A percentile compares a stretch with the other conserved stretches of the same genome.
These are phyloP conservation scores for Xylaria telfairii DNA, from an alignment of 495 filamentous ascomycete species.

Conservation along the genomic window DNA sequence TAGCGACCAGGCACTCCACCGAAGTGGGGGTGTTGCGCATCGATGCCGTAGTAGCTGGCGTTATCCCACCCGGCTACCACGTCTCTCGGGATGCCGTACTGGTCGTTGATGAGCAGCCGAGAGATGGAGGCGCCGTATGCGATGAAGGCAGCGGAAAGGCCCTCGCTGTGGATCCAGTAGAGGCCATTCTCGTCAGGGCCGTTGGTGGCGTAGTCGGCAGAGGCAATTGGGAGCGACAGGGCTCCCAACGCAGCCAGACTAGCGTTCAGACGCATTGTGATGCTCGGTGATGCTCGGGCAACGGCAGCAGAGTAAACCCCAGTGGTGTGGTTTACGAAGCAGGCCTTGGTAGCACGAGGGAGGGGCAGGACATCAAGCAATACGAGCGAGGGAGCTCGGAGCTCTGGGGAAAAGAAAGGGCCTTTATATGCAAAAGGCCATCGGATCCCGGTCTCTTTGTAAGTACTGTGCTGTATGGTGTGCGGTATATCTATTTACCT, in stretches of 20 bases:
- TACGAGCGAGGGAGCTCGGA: neutral
- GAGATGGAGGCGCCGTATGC: slow-evolving; percentile 80
- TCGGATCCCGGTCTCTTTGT: slow-evolving; percentile 3
- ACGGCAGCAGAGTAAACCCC: neutral
- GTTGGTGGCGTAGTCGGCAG: slow-evolving; percentile 29
- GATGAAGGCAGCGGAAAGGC: slow-evolving; percentile 76
- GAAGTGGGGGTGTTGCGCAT: slow-evolving; percentile 74
- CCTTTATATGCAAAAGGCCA: slow-evolving; percentile 9
- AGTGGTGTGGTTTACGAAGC: neutral
- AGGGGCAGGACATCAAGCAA: slow-evolving; percentile 6
- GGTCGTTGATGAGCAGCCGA: slow-evolving; percentile 76
- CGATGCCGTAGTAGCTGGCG: slow-evolving; percentile 69
- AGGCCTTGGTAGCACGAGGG: neutral
- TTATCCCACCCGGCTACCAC: slow-evolving; percentile 83
- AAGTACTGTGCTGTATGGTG: too few relatives aligned
- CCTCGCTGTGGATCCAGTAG: slow-evolving; percentile 74
- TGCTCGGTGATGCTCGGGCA: neutral
- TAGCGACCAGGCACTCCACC: slow-evolving; percentile 81
- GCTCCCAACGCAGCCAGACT: slow-evolving; percentile 36
- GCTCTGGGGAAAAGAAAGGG: slow-evolving; percentile 4
- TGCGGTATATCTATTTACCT: neutral
- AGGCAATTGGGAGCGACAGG: slow-evolving; percentile 36
- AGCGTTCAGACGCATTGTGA: slow-evolving; percentile 39
- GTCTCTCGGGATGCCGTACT: slow-evolving; percentile 67
- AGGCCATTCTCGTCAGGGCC: slow-evolving; percentile 58